Evolutionary conservation across 495 filamentous ascomycete genomes (phyloP).

Genomic region (Neurospora tetrasperma): DNA sequence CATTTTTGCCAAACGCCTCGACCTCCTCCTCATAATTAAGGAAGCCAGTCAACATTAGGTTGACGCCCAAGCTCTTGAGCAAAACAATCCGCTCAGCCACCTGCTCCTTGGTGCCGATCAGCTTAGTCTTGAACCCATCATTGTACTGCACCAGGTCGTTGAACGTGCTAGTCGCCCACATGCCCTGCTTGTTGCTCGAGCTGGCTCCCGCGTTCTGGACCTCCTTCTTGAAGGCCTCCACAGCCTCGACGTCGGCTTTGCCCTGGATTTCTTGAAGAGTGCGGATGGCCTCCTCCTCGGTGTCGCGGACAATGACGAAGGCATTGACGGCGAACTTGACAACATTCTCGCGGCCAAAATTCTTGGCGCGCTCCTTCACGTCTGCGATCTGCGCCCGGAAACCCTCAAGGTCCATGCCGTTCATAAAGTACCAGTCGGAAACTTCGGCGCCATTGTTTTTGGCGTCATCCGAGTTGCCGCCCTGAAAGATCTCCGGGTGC

Average conservation of each 20-base stretch:
- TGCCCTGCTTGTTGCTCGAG: constrained; percentile 32
- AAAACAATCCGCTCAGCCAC: constrained; percentile 38
- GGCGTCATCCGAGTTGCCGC: constrained; percentile 38
- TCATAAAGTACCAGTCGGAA: constrained; percentile 42
- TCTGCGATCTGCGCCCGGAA: constrained; percentile 37
- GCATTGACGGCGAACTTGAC: constrained; percentile 39
- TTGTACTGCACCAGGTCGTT: constrained; percentile 42
- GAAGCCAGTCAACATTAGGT: constrained; percentile 33
- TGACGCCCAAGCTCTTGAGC: constrained; percentile 36
- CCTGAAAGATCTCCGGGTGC: constrained; percentile 39
- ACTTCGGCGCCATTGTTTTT: constrained; percentile 33
- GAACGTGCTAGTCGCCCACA: constrained; percentile 38
- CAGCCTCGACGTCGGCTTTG: constrained; percentile 37
- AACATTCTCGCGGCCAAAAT: constrained; percentile 25
- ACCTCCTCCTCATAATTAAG: constrained; percentile 41
- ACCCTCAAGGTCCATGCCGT: constrained; percentile 39
- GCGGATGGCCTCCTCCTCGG: constrained; percentile 36
- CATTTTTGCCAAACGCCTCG: constrained; percentile 34
- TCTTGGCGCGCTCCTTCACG: constrained; percentile 29
- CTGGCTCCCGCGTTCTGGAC: constrained; percentile 37
- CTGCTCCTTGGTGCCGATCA: constrained; percentile 40
- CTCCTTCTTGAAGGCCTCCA: constrained; percentile 32
- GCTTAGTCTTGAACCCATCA: constrained; percentile 41
- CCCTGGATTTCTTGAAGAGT: constrained; percentile 40
- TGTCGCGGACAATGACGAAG: constrained; percentile 38